Base-by-base conservation (phyloP, 1,284 basidiomycete species). In the Hymenochaete sp. region DNA sequence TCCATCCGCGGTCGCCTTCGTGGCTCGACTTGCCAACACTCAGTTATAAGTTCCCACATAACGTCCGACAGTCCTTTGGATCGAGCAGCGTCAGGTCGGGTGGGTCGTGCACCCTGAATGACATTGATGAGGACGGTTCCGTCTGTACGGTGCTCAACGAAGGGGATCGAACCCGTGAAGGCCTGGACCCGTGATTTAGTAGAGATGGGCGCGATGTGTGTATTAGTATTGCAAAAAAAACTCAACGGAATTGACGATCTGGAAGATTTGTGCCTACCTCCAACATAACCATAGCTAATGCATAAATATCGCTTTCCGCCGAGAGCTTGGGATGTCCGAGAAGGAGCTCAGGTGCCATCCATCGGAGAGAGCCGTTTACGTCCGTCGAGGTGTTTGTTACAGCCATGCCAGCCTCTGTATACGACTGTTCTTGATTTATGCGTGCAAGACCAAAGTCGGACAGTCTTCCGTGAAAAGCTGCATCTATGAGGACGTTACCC, bases 291-390 rank as follows among this genome's bases (percentile, higher is more conserved):
- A 42, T 47, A 18, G 39, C 45, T 5, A 47, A 29, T 13, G 45
- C 26, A 36, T 47, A 47, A 4, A 42, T 24, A 31, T 47, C 45
- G 13, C 28, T 42, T 35, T 32, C 41, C 3, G 27, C n/a, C 1
- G 45, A n/a, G n/a, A 31, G 21, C 37, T 18, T 25, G n/a, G 41
- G 41, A n/a, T n/a, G n/a, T n/a, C n/a, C n/a, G 16, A 31, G 41
- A 2, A 47, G 32, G 35, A 47, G 41, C 31, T 47, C 45, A 2
- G 45, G 45, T 14, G 45, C 45, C 45, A 47, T 47, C 45, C 45
- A 47, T n/a, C 45, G 41, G 24, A 44, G 22, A 11, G 45, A 44
- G n/a, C 45, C 45, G n/a, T 21, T 13, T 13, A 27, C 19, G 29
- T 26, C 19, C 18, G 18, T 16, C 7, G 40, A 32, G 3, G 39